These are phyloP conservation scores for Yamadazyma taylorii DNA, from an alignment of 1,139 yeast genomes.

Conservation along the genomic window DNA sequence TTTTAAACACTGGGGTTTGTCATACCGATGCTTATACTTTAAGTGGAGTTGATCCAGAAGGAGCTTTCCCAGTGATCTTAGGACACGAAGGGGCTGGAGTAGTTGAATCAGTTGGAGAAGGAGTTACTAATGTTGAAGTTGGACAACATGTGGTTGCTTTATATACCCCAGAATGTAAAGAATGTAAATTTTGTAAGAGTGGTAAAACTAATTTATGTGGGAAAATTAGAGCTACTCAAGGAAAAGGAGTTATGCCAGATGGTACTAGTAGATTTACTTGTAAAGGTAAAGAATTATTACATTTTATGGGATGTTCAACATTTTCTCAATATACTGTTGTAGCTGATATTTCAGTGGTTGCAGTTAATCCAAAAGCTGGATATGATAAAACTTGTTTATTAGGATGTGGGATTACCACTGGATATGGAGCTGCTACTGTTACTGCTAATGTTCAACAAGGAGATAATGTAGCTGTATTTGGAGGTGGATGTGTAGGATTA, in stretches of 20 bases:
- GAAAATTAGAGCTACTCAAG: slow-evolving; percentile 67
- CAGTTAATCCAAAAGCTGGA: slow-evolving; percentile 81
- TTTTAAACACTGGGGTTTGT: slow-evolving; percentile 89
- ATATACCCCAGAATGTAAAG: slow-evolving; percentile 94
- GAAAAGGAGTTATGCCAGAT: slow-evolving; percentile 61
- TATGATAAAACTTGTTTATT: slow-evolving; percentile 86
- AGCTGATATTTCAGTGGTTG: slow-evolving; percentile 96
- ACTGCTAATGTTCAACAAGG: slow-evolving; percentile 92
- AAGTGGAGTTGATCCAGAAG: slow-evolving; percentile 95
- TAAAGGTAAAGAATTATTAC: slow-evolving; percentile 80
- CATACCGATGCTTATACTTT: slow-evolving; percentile 98
- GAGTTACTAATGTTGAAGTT: slow-evolving; percentile 77
- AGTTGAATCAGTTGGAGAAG: slow-evolving; percentile 91
- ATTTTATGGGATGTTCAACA: slow-evolving; percentile 97
- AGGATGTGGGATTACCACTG: slow-evolving; percentile 98
- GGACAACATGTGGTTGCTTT: slow-evolving; percentile 92
- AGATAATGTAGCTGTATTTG: slow-evolving; percentile 93
- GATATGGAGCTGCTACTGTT: slow-evolving; percentile 95
- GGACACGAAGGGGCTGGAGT: slow-evolving; percentile 99
- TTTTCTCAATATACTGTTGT: slow-evolving; percentile 97
- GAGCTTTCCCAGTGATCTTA: slow-evolving; percentile 85
- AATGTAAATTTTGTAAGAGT: slow-evolving; percentile 92
- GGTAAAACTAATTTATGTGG: slow-evolving; percentile 96
- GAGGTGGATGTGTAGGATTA: slow-evolving; percentile 96
- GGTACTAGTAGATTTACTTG: slow-evolving; percentile 87